Evolutionary conservation across 2,329 filamentous ascomycete species (phyloP).

Genomic region (Leptographium wingfieldii): DNA sequence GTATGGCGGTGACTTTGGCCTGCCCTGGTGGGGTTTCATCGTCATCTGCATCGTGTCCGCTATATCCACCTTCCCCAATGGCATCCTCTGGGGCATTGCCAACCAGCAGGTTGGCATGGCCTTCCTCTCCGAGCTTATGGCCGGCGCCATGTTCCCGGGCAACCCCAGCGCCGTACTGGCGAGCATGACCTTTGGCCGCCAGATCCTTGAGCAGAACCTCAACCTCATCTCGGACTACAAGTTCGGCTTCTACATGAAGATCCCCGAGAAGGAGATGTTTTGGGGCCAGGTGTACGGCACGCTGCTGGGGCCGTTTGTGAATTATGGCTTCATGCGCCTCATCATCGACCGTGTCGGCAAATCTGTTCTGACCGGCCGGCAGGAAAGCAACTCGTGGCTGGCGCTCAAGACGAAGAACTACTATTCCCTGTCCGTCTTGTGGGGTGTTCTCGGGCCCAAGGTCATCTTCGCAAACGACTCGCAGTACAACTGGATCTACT

Average conservation of each 20-base stretch:
- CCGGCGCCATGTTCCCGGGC: slow-evolving; percentile 31
- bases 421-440: slow-evolving; percentile 21
- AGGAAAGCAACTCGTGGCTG: slow-evolving; percentile 16
- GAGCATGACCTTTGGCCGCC: slow-evolving; percentile 19
- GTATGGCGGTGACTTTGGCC: slow-evolving; percentile 22
- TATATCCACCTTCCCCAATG: slow-evolving; percentile 26
- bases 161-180: slow-evolving; percentile 20
- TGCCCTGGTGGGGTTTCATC: slow-evolving; percentile 31
- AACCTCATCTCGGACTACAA: slow-evolving; percentile 23
- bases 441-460: slow-evolving; percentile 23
- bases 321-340: slow-evolving; percentile 20
- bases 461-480: slow-evolving; percentile 15
- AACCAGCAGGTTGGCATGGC: slow-evolving; percentile 23
- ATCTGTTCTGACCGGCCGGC: slow-evolving; percentile 13
- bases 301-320: slow-evolving; percentile 19
- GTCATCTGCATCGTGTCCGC: slow-evolving; percentile 23
- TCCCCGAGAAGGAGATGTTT: slow-evolving; percentile 24
- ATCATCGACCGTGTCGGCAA: slow-evolving; percentile 15
- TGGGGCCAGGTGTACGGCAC: slow-evolving; percentile 22
- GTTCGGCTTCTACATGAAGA: slow-evolving; percentile 26
- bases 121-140: slow-evolving; percentile 34
- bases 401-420: slow-evolving; percentile 19
- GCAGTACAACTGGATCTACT: slow-evolving; percentile 18
- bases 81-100: slow-evolving; percentile 19
- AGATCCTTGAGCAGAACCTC: slow-evolving; percentile 21